Evolutionary conservation across 768 basidiomycete species (phyloP), one percentile per base, ranked within the genome.

Genomic region (Panus rudis): DNA sequence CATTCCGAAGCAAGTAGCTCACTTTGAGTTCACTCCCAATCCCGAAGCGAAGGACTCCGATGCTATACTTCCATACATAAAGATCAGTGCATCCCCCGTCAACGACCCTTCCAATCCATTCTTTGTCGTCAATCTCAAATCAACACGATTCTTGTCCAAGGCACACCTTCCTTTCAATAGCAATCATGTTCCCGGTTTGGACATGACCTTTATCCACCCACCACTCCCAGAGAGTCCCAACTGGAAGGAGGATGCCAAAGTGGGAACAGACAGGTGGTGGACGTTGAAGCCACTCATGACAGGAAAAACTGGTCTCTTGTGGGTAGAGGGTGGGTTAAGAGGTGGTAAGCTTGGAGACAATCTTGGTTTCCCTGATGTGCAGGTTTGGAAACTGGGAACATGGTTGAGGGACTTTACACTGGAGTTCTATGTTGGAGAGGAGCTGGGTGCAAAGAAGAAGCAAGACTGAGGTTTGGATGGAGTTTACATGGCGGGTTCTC

Each of bases 331-430:
- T 6, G 47, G 47, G 6, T 24, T 48, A 8, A 26, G 19, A 13
- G 37, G 23, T n/a, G 27, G 47, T 10, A 31, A 33, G 22, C 33
- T 22, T 11, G 42, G 40, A 8, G 42, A 43, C 23, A 26, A 37
- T 26, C 42, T 32, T 2, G 47, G 47, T 22, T 43, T 43, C 23
- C 47, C 41, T 6, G 37, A 48, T 38, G 42, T 43, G 3, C 20
- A 31, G 10, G 37, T 41, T 13, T 48, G 42, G 42, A 38, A 41
- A 3, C 17, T 43, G 2, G 47, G 35, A 3, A 39, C 37, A 37
- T 48, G 47, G 47, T 19, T 48, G 6, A 22, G 30, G 13, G 47
- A 48, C 14, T 43, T 43, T 34, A 23, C 43, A 8, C 33, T 48
- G 14, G 41, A 44, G n/a, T 48, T 43, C 21, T 27, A 37, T 3